Conservation (phyloP, 1,284 basidiomycete species). For the Irpex sp. region DNA sequence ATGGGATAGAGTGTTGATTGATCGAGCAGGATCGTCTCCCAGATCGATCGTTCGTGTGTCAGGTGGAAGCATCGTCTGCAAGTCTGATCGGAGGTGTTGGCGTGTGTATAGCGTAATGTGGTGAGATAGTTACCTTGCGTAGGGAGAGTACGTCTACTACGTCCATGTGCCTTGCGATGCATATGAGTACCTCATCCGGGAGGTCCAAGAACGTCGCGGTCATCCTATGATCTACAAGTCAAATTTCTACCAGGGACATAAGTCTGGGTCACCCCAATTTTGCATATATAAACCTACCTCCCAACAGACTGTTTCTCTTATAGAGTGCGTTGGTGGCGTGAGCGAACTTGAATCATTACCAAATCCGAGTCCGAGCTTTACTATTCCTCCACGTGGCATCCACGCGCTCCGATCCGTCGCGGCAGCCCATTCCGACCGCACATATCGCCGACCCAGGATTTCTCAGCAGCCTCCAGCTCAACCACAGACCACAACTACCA, state of each 20-base stretch:
- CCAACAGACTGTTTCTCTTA: not conserved
- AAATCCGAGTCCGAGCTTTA: not conserved
- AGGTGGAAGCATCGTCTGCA: not conserved
- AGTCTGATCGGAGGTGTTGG: not conserved
- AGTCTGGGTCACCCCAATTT: too few species aligned
- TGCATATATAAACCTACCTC: not conserved
- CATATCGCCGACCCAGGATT: constrained; percentile 7
- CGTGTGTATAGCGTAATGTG: not conserved
- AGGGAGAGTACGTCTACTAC: constrained; percentile 17
- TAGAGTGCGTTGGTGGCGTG: not conserved
- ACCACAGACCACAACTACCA: constrained; percentile 2
- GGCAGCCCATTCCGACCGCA: not conserved
- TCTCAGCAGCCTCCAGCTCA: constrained; percentile 9
- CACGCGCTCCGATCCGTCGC: constrained; percentile 1
- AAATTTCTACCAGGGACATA: not conserved
- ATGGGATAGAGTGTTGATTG: constrained; percentile 4
- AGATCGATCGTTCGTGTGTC: constrained; percentile 1
- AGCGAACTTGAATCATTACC: not conserved
- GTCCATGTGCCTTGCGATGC: constrained; percentile 15
- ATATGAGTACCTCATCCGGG: constrained; percentile 22
- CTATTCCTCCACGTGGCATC: not conserved
- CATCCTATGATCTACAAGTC: not conserved
- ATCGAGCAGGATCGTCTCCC: constrained; percentile 7
- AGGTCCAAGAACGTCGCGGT: constrained; percentile 5
- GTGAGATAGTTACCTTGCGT: constrained; percentile 15